Base-by-base conservation (phyloP, 2,329 filamentous ascomycete genomes). In the Sporothrix curviconia region DNA sequence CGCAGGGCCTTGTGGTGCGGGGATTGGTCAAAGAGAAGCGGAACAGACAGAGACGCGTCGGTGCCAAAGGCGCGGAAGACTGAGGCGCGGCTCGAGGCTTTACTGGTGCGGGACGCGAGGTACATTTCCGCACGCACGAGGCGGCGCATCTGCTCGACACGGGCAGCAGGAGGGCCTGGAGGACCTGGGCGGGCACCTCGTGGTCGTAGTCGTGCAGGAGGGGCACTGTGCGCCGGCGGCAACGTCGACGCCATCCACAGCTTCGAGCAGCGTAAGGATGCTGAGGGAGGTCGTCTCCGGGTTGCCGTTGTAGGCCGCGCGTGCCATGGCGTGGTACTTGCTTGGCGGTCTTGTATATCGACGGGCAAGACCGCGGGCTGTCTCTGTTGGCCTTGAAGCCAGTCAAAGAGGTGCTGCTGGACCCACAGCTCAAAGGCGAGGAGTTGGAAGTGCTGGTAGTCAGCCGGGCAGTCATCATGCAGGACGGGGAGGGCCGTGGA, bases 181-280 rank as follows among this genome's bases (percentile, higher is more conserved):
- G 70, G 0, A 78, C 55, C 0, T 62, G 43, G 0, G 54, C 11
- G 0, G 73, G 71, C 0, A 86, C 65, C 4, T 74, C 74, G 0
- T 77, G 71, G 7, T 72, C 64, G 59, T 81, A 86, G 0, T 80
- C 65, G 0, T 6, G 7, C 0, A 86, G 63, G 5, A 81, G 59
- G 0, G 73, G n/a, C 72, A 69, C 0, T 68, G 56, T 1, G 56
- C 14, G 1, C 72, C 68, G 0, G 76, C 76, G 2, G 71, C 69
- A 52, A 70, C 76, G 59, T 87, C 83, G 32, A 75, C 0, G 78
- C 78, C 7, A 81, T 65, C 84, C 83, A 87, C 0, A 86, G 65
- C n/a, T 55, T 85, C 81, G 3, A 83, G 62, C 0, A 80, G 62
- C 0, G 76, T 80, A 0, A 87, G 71, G 3, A 83, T 57, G 77